Base-by-base conservation (phyloP, 768 basidiomycete genomes). In the Russula griseocarnosa region DNA sequence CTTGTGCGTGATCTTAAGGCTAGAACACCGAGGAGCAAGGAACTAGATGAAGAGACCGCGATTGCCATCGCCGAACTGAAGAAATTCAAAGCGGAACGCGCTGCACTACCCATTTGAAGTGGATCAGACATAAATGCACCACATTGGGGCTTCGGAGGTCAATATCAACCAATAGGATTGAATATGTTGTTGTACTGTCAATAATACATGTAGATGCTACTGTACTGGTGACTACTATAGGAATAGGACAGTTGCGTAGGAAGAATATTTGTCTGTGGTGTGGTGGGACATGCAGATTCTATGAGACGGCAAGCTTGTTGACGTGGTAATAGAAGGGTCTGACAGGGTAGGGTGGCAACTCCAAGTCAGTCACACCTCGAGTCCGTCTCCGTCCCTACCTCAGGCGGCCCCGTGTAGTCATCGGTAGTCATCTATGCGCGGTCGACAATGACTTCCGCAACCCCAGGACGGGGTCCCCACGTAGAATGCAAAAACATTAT, bases 1-100 rank as follows among this genome's bases (percentile, higher is more conserved):
- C 70, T 80, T 20, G 90, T 98, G 18, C 82, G 91, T 40, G 73
- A 78, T 57, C 72, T 98, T 71, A 96, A 92, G 74, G 82, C 76
- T 62, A 81, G 81, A 72, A 78, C 76, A 3, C 82, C 82, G 8
- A 86, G 83, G 75, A 81, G 82, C 14, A 73, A 81, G 46, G 83
- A 84, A 68, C 73, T 81, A n/a, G 88, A 89, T 56, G 82, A 76
- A 55, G 79, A 86, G 73, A 81, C 87, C 46, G 81, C 81, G 52
- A 75, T 65, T 51, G 87, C 85, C 1, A 85, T 92, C 11, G 80
- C 82, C 47, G 77, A 79, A 60, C 74, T 92, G 73, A 88, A 88
- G 74, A 76, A 71, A 70, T 70, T 92, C 73, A 91, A 92, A 75
- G 72, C 72, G 16, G 83, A 87, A 67, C 71, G 90, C 36, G 76